Evolutionary conservation across 257 asterid genomes (phyloP).

Genomic region (Linderniella brevidens): DNA sequence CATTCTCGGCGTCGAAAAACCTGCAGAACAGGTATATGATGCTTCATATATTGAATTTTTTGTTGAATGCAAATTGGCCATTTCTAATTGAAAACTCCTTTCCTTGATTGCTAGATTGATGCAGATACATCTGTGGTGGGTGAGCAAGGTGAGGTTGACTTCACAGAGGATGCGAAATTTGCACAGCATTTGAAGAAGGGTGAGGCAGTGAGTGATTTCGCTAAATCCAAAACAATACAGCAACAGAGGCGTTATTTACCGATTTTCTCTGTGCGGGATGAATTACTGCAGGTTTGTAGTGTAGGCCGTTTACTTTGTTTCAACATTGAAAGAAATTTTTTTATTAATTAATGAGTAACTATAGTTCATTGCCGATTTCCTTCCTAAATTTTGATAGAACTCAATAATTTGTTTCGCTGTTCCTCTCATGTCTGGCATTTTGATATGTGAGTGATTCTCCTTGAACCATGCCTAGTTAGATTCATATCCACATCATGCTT

Average conservation of each 20-base stretch:
- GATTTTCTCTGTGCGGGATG: slow-evolving; percentile 88
- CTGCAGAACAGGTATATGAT: slow-evolving; percentile 7
- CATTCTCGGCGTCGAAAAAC: slow-evolving; percentile 77
- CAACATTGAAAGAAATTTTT: not conserved
- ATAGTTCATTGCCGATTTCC: not conserved
- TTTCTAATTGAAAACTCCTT: not conserved
- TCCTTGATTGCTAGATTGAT: slow-evolving; percentile 45
- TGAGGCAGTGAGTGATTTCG: slow-evolving; percentile 6
- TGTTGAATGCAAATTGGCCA: not conserved
- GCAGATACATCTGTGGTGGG: slow-evolving; percentile 96
- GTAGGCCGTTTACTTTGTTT: slow-evolving; percentile 5
- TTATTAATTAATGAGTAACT: not conserved
- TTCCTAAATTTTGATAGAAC: too few relatives aligned
- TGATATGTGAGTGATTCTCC: too few relatives aligned
- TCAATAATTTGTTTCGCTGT: too few relatives aligned
- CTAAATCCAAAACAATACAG: slow-evolving; percentile 5
- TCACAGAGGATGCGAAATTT: slow-evolving; percentile 84
- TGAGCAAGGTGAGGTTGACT: slow-evolving; percentile 91
- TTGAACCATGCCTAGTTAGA: too few relatives aligned
- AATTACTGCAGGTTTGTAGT: slow-evolving; percentile 68
- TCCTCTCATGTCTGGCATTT: too few relatives aligned
- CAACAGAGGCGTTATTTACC: slow-evolving; percentile 71
- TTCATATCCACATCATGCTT: too few relatives aligned
- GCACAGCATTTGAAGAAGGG: slow-evolving; percentile 24
- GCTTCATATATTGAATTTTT: not conserved